A percentile compares a stretch with the other conserved stretches of the same genome.
Evolutionary conservation across 352 stramenopile species (phyloP).

Genomic region (Phytophthora pluvialis): DNA sequence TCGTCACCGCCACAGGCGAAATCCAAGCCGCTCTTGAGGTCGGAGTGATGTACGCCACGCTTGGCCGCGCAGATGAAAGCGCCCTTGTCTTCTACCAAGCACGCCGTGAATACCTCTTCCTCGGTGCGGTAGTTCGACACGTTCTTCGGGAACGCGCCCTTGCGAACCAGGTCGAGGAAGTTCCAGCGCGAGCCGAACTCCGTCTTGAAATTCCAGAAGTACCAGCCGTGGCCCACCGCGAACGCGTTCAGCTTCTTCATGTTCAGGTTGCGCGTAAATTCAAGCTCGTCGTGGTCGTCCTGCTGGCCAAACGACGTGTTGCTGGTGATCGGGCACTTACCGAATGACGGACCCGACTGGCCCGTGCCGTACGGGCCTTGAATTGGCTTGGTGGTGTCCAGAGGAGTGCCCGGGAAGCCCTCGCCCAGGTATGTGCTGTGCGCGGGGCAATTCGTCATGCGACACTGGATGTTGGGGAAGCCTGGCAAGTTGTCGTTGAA

Average conservation of each 20-base stretch:
- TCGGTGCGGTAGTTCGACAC: conserved; percentile 62
- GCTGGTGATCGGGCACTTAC: conserved; percentile 86
- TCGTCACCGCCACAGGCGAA: conserved; percentile 65
- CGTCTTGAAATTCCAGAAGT: conserved; percentile 97
- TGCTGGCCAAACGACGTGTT: conserved; percentile 86
- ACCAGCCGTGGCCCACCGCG: conserved; percentile 92
- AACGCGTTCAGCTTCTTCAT: conserved; percentile 95
- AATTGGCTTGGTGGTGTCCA: conserved; percentile 87
- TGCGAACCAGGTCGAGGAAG: conserved; percentile 77
- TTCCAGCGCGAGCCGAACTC: conserved; percentile 93
- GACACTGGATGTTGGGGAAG: conserved; percentile 92
- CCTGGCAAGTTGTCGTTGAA: conserved; percentile 48
- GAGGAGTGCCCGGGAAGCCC: conserved; percentile 89
- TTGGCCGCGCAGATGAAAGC: conserved; percentile 76
- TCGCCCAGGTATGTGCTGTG: conserved; percentile 89
- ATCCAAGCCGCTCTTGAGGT: conserved; percentile 59
- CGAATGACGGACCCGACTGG: conserved; percentile 87
- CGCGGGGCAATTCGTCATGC: conserved; percentile 83
- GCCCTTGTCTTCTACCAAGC: conserved; percentile 72
- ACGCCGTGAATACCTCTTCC: conserved; percentile 74
- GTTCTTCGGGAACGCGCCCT: conserved; percentile 77
- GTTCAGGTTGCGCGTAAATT: conserved; percentile 82
- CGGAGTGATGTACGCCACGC: conserved; percentile 60
- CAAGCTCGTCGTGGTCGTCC: conserved; percentile 78
- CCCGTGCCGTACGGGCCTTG: conserved; percentile 86